A percentile compares a stretch with the other conserved stretches of the same genome.
These are phyloP conservation scores for Candida tunisiensis DNA, from an alignment of 1,139 yeast species.

Conservation along the genomic window DNA sequence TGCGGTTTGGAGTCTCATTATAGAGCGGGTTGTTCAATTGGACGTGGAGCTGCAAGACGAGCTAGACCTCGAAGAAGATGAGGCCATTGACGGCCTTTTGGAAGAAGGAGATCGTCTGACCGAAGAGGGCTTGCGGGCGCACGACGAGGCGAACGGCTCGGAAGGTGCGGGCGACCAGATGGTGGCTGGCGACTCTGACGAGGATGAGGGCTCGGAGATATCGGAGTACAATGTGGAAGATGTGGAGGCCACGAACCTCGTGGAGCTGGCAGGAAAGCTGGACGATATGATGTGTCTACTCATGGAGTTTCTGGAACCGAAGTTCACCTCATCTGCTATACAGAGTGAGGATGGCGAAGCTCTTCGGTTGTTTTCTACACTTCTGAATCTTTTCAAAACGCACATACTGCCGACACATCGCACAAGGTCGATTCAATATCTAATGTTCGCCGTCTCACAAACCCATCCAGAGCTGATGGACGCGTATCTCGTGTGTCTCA, in stretches of 20 bases:
- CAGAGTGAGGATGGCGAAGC: constrained; percentile 51
- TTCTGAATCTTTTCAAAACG: constrained; percentile 61
- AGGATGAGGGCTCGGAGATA: no score
- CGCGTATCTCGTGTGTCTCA: constrained; percentile 63
- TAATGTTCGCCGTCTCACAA: constrained; percentile 70
- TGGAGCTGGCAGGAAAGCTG: constrained; percentile 44
- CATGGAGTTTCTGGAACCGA: constrained; percentile 30
- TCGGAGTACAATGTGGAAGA: constrained; percentile 13
- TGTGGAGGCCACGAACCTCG: constrained; percentile 27
- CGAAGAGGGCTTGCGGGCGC: constrained; percentile 9
- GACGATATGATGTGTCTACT: constrained; percentile 49
- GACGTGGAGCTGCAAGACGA: constrained; percentile 93
- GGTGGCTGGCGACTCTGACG: constrained; percentile 16
- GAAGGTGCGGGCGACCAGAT: constrained; percentile 12
- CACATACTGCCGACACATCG: constrained; percentile 85
- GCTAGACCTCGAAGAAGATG: constrained; percentile 7
- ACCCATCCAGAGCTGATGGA: constrained; percentile 71
- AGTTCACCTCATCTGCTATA: constrained; percentile 35
- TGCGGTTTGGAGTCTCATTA: constrained; percentile 62
- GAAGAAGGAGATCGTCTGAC: constrained; percentile 1
- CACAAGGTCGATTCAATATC: constrained; percentile 77
- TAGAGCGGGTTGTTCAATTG: constrained; percentile 67
- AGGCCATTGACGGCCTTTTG: constrained; percentile 2
- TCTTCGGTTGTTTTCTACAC: constrained; percentile 55
- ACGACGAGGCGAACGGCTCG: constrained; percentile 10